Evolutionary conservation across 164 flowering plant species (phyloP).

Genomic region (Pachysandra terminalis): DNA sequence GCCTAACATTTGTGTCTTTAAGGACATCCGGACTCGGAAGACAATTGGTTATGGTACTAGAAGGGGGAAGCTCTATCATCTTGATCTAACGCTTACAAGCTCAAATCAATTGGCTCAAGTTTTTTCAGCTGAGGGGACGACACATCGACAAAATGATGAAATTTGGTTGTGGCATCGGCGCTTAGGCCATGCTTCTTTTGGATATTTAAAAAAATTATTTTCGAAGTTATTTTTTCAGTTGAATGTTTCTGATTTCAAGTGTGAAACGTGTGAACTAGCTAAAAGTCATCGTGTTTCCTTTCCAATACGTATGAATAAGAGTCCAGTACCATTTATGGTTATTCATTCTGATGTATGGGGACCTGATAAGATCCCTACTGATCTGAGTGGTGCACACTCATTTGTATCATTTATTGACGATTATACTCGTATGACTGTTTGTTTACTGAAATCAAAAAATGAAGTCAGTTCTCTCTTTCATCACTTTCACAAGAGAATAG

Average conservation of each 20-base stretch:
- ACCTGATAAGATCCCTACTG: neutral
- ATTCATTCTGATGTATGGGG: conserved; percentile 12
- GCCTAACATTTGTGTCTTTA: conserved; percentile 23
- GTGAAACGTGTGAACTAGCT: neutral
- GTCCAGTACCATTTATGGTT: neutral
- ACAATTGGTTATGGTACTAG: conserved; percentile 25
- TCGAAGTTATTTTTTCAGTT: neutral
- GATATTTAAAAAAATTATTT: neutral
- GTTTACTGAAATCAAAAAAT: conserved; percentile 2
- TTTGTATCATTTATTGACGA: conserved; percentile 10
- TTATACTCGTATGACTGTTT: neutral
- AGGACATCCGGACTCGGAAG: conserved; percentile 15
- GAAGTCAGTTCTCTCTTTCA: neutral
- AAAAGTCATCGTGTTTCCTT: conserved; percentile 1
- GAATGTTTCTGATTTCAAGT: neutral
- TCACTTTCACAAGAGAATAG: neutral
- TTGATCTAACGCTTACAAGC: neutral
- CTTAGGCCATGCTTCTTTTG: neutral
- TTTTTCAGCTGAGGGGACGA: neutral
- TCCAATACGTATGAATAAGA: neutral
- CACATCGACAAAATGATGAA: neutral
- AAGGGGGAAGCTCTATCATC: conserved; percentile 9
- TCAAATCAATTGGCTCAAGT: neutral
- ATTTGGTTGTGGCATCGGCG: conserved; percentile 2
- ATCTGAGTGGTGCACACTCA: neutral